These are phyloP conservation scores for Luffa aegyptiaca DNA, from an alignment of 306 rosid genomes.

Conservation along the genomic window DNA sequence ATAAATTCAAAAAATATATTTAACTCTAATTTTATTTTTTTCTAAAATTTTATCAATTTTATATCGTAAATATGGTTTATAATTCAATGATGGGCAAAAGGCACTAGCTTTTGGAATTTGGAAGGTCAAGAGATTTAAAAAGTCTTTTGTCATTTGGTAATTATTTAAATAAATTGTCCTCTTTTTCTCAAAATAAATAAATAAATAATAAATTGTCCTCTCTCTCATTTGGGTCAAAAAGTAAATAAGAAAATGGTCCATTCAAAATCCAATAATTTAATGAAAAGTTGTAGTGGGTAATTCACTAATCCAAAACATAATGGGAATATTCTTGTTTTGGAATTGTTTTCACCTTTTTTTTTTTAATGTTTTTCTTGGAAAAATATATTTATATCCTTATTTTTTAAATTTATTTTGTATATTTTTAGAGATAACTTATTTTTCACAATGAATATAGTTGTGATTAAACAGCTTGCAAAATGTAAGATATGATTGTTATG, in stretches of 20 bases:
- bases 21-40: too few relatives aligned
- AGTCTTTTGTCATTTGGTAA: not conserved
- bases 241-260: not conserved
- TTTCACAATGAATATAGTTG: too few relatives aligned
- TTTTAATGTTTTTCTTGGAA: not conserved
- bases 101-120: slow-evolving; percentile 23
- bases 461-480: too few relatives aligned
- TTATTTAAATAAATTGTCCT: not conserved
- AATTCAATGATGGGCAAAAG: not conserved
- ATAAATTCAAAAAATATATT: too few relatives aligned
- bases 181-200: not conserved
- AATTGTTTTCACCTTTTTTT: not conserved
- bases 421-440: not conserved
- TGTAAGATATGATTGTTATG: too few relatives aligned
- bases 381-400: not conserved
- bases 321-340: not conserved
- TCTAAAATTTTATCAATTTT: too few relatives aligned
- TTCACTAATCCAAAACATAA: not conserved
- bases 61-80: too few relatives aligned
- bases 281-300: not conserved
- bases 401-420: not conserved
- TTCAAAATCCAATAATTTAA: not conserved
- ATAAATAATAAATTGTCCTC: not conserved
- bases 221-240: not conserved
- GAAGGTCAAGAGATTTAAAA: not conserved